Base-by-base conservation (phyloP, 2,329 filamentous ascomycete species). In the Blastomyces emzantsi region DNA sequence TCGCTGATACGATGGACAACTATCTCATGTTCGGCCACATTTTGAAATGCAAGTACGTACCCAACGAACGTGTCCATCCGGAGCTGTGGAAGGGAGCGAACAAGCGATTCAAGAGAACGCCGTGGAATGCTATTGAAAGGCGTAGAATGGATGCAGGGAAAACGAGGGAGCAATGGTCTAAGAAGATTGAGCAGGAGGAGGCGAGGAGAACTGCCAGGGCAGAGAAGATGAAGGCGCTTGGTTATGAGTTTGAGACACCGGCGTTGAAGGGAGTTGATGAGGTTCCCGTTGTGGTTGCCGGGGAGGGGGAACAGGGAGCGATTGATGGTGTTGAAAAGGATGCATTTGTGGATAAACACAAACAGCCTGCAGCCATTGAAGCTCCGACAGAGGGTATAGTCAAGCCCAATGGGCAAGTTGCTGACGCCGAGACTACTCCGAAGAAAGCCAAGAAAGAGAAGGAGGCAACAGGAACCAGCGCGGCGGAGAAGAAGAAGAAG, bases 21-120 rank as follows among this genome's bases (percentile, higher is more conserved):
- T 99, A 99, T 77, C 85, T 97, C 49, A 83, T 99, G 73, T 97
- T 96, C 75, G 90, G 91, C 6, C 93, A 97, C 75, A 89, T 97
- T 66, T 82, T 99, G 69, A 93, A 95, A 77, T 93, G 92, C 77
- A 90, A 90, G 73, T 80, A 87, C 30, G 84, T 97, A 3, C 85
- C 90, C 3, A 80, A 85, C 64, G 90, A 90, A 65, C 87, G 92
- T 73, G 80, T 96, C 54, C 90, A 95, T 74, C 83, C 87, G 30
- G 83, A 90, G 66, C 80, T 97, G 62, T 97, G 92, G 85, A 92
- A 94, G 79, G 92, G 92, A 47, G 90, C 92, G 71, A 93, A 95
- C 77, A 87, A 86, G 71, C 88, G 92, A 63, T 97, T 94, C 83
- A 96, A 96, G 82, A 83, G 83, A 66, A 86, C 93, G 15, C 93